Evolutionary conservation across 371 early-diverging fungal species (phyloP).

Genomic region (Conidiobolus incongruus): DNA sequence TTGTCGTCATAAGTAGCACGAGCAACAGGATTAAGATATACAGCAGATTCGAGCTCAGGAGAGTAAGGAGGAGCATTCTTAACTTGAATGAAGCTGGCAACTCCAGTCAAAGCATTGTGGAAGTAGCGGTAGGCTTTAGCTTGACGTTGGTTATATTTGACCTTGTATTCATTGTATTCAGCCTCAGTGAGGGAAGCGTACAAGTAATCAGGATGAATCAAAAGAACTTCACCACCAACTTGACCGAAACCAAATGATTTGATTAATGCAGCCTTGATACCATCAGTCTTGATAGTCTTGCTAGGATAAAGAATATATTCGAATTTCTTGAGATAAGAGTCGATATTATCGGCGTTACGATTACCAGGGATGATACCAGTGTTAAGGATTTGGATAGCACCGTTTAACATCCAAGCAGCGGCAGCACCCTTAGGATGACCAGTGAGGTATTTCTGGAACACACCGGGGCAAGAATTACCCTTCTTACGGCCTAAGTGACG

Average conservation of each 20-base stretch:
- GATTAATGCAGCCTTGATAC: conserved; percentile 80
- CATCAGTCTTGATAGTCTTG: conserved; percentile 73
- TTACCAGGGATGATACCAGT: conserved; percentile 87
- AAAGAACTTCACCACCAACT: conserved; percentile 79
- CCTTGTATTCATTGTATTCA: conserved; percentile 47
- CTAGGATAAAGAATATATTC: conserved; percentile 73
- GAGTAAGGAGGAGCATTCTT: conserved; percentile 79
- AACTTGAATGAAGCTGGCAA: conserved; percentile 64
- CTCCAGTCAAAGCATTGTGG: conserved; percentile 79
- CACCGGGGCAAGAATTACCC: conserved; percentile 60
- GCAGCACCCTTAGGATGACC: conserved; percentile 95
- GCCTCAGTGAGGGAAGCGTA: conserved; percentile 49
- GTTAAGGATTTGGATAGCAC: conserved; percentile 66
- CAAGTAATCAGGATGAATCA: conserved; percentile 83
- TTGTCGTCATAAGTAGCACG: conserved; percentile 60
- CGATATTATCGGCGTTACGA: conserved; percentile 90
- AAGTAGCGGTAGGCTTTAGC: conserved; percentile 74
- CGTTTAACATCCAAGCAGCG: conserved; percentile 96
- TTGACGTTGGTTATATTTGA: conserved; percentile 48
- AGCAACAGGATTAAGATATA: conserved; percentile 80
- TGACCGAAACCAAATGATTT: conserved; percentile 95
- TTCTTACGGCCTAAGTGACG: conserved; percentile 70
- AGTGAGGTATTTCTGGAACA: conserved; percentile 89
- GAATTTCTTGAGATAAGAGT: conserved; percentile 49
- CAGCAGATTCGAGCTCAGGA: conserved; percentile 55